Conservation (phyloP, 1,284 basidiomycete genomes). For the Ustilago hordei region DNA sequence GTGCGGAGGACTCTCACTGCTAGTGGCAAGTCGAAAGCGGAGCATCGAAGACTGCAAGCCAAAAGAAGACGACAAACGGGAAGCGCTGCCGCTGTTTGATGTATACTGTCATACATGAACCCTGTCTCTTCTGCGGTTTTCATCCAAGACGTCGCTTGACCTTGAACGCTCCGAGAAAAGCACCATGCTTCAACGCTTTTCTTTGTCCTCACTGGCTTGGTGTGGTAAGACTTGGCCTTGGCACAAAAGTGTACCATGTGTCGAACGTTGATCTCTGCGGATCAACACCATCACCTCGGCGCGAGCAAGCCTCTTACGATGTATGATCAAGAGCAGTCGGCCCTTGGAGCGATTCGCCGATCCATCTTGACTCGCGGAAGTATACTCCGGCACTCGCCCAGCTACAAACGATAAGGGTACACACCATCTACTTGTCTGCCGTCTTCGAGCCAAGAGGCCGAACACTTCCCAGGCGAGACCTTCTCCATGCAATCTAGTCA, state of each 20-base stretch:
- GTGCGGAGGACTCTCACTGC: constrained; percentile 2
- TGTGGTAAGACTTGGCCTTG: constrained; percentile 1
- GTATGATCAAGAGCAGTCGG: background rate
- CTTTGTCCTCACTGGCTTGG: background rate
- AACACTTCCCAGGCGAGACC: background rate
- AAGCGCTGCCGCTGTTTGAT: constrained; percentile 6
- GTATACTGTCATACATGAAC: constrained; percentile 2
- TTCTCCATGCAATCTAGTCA: background rate
- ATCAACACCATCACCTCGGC: background rate
- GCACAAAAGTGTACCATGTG: constrained; percentile 3
- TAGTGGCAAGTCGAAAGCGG: background rate
- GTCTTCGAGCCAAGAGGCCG: background rate
- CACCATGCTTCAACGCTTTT: background rate
- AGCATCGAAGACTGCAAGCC: constrained; percentile 1
- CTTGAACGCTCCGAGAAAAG: background rate
- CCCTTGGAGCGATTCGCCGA: background rate
- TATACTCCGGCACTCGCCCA: background rate
- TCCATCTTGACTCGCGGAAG: background rate
- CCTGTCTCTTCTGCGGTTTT: background rate
- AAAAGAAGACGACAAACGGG: background rate
- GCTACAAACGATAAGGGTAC: background rate
- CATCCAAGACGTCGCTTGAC: background rate
- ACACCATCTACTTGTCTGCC: background rate
- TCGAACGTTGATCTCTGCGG: background rate
- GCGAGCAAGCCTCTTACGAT: background rate